Percentiles rank a stretch among this genome's conserved stretches.
Conservation (phyloP, 179 eudicot species). For the Nepenthes alata region DNA sequence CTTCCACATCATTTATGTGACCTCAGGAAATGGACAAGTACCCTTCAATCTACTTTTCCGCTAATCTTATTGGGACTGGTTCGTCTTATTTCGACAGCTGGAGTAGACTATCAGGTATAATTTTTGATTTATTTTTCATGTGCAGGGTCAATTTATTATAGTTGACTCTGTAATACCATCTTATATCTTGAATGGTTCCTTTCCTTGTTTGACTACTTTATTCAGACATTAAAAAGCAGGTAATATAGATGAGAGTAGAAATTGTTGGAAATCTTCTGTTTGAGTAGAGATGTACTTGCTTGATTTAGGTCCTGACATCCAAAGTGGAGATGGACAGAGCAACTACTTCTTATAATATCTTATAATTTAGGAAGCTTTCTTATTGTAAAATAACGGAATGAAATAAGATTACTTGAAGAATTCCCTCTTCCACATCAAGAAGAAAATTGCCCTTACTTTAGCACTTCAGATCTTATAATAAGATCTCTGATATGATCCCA, state of each 20-base stretch:
- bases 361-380: background rate
- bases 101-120: slow-evolving; percentile 82
- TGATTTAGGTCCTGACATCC: background rate
- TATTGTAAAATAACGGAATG: background rate
- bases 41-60: slow-evolving; percentile 56
- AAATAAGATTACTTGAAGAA: background rate
- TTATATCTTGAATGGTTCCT: too few relatives aligned
- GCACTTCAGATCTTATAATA: too few relatives aligned
- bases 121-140: too few relatives aligned
- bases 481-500: too few relatives aligned
- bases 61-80: slow-evolving; percentile 65
- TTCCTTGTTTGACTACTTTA: background rate
- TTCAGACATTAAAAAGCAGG: background rate
- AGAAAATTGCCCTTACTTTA: background rate
- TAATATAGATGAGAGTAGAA: too few relatives aligned
- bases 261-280: background rate
- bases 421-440: background rate
- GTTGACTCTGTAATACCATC: too few relatives aligned
- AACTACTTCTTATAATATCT: background rate
- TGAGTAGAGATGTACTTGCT: background rate
- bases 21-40: slow-evolving; percentile 52
- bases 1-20: background rate
- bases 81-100: slow-evolving; percentile 59
- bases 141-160: too few relatives aligned
- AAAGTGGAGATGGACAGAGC: background rate